Evolutionary conservation across 2,329 filamentous ascomycete species (phyloP), one percentile per base, ranked within the genome.

Genomic region (Curvularia eragrostidis): DNA sequence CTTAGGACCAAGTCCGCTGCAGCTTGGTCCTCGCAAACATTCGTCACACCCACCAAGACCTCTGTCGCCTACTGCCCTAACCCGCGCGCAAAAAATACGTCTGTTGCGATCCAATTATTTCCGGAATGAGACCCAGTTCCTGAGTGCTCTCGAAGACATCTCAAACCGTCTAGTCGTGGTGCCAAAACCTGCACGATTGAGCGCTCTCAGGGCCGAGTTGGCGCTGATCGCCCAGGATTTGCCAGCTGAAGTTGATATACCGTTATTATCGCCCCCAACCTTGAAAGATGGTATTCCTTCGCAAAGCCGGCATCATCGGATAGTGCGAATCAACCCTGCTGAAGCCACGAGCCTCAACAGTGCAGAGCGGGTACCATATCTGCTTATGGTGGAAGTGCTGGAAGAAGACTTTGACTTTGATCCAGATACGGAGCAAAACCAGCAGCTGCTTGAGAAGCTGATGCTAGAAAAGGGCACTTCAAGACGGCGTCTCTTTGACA

Each of bases 261-360:
- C 91, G 0, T 83, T 93, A 8, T 91, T 95, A 54, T 93, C 90
- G 65, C 91, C 91, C 15, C 89, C 90, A 0, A 88, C 87, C 0
- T 77, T 94, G 48, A 84, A 89, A 10, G 85, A 91, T 75, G 90
- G 91, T 21, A 84, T 86, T n/a, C 86, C 90, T 2, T 86, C 89
- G 24, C 88, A 87, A 71, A 93, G 91, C 70, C 86, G 85, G 53
- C 91, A 95, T 73, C 91, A 95, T 71, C 87, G 91, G 34, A 92
- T 95, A 58, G 91, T 95, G 44, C 86, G 91, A 36, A 82, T 95
- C 48, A 95, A 93, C 69, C 91, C 91, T 6, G 90, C 90, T 1
- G 91, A 95, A 76, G 89, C 91, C 5, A 94, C 91, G 0, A 91
- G 93, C 53, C 79, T 95, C 50, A 95, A 95, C 76, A 95, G 91